Evolutionary conservation across 78 protist genomes (phyloP), one percentile per base, ranked within the genome.

Genomic region (Dictyostelium purpureum): DNA sequence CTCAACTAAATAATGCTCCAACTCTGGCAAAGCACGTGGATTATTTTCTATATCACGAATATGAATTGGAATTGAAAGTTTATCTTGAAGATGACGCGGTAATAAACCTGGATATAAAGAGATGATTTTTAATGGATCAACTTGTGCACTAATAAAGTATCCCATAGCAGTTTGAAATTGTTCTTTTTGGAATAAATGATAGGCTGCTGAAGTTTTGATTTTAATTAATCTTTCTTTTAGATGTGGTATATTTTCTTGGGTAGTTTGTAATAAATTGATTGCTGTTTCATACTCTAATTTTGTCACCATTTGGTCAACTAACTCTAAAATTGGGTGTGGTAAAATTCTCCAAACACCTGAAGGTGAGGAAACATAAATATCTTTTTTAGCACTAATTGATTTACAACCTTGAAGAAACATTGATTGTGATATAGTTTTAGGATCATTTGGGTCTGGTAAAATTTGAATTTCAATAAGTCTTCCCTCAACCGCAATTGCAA

Each of bases 81-180:
- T 85, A 2, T 85, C 83, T 47, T 85, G 92, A 40, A 85, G 74
- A 31, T 42, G 45, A 2, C 40, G 74, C 47, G 92, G 92, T 21
- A 85, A 18, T 19, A 85, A 73, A n/a, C 82, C 92, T 12, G 92
- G 92, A 45, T 59, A 85, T 40, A 67, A 52, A 6, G 82, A 56
- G 11, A 85, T 73, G 47, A 85, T 66, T 31, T 73, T 70, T 3
- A 85, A 19, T 19, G 94, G 94, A 69, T 90, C 94, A 47, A 90
- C 66, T 11, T 56, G 66, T 4, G 80, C 59, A 49, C 77, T 63
- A 5, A 74, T 18, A 38, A 66, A 90, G n/a, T 78, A 79, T 4
- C 81, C 76, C 94, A 90, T 90, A 2, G 94, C 94, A n/a, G 75
- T 45, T n/a, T 38, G 57, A 49, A 67, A 90, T 21, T 90, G 94